Base-by-base conservation (phyloP, 768 basidiomycete species). In the Collybiopsis confluens region DNA sequence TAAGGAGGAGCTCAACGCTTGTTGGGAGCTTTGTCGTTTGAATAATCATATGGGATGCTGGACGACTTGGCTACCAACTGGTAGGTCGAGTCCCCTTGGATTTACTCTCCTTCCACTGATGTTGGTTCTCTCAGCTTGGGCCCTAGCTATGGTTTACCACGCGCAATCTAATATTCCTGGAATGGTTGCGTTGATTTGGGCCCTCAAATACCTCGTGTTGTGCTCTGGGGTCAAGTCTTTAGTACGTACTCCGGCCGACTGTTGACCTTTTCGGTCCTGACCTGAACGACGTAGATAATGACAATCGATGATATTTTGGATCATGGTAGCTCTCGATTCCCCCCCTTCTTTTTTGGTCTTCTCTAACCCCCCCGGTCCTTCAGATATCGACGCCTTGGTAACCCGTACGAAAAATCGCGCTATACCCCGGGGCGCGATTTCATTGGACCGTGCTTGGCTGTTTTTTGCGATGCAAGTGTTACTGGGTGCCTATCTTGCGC, bases 121-220 rank as follows among this genome's bases (percentile, higher is more conserved):
- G n/a, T n/a, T n/a, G n/a, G n/a, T n/a, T n/a, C n/a, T n/a, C n/a
- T 30, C 41, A 69, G 68, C 66, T 3, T 69, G 66, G 68, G 64
- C 65, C 1, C 64, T 69, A 41, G 62, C 64, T 0, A 68, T 69
- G 66, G 63, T 63, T 1, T 69, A 64, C 54, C 61, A 62, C 37
- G 59, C 65, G 2, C 64, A 66, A 30, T 48, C 59, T 15, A 52
- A 61, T 30, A 50, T 65, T 16, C 52, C 63, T 0, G 57, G 57
- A 8, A 11, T 57, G 5, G 46, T 35, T 10, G 62, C 61, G 5
- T 40, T 68, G 51, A 27, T 51, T 11, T 52, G 59, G 21, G 66
- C 63, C 4, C 58, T 42, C 2, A 23, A 59, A 9, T 70, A 68
- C 35, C 54, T 70, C 16, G 65, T 65, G 2, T 43, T 70, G 11